Evolutionary conservation across 441 rosid genomes (phyloP).

Genomic region (Gossypium gossypioides): DNA sequence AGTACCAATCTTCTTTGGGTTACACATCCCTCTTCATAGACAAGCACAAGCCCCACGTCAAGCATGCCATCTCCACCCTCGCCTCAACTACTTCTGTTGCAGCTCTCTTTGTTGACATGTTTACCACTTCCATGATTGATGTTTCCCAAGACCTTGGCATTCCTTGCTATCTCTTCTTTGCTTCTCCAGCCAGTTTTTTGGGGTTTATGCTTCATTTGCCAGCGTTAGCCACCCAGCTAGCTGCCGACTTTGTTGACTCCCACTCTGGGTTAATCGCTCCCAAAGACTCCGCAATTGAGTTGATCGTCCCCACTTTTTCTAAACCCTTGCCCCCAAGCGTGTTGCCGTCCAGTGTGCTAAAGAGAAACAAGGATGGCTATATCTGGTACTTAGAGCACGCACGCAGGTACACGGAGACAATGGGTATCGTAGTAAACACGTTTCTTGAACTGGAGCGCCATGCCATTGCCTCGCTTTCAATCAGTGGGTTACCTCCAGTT

Average conservation of each 20-base stretch:
- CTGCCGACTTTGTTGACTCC: conserved; percentile 2
- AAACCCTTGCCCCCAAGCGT: neutral
- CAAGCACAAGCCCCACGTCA: neutral
- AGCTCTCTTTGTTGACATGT: conserved; percentile 12
- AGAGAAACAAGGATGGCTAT: conserved; percentile 13
- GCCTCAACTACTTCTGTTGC: neutral
- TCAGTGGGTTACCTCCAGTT: conserved; percentile 17
- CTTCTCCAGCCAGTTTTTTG: conserved; percentile 22
- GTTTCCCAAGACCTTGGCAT: conserved; percentile 10
- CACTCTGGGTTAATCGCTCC: conserved; percentile 11
- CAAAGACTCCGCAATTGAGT: neutral
- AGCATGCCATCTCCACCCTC: conserved; percentile 7
- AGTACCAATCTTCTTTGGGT: conserved; percentile 9
- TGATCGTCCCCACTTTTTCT: neutral
- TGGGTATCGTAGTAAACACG: conserved; percentile 45
- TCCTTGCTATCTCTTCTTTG: conserved; percentile 20
- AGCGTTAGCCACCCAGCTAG: conserved; percentile 1
- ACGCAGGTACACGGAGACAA: conserved; percentile 9
- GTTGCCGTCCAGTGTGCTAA: conserved; percentile 5
- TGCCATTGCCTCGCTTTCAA: conserved; percentile 18
- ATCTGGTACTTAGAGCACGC: conserved; percentile 11
- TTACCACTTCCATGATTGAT: conserved; percentile 1
- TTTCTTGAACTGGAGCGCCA: conserved; percentile 36
- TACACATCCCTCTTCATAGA: neutral
- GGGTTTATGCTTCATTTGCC: conserved; percentile 22